Evolutionary conservation across 2,329 filamentous ascomycete species (phyloP).

Genomic region (Penicillium sp.): DNA sequence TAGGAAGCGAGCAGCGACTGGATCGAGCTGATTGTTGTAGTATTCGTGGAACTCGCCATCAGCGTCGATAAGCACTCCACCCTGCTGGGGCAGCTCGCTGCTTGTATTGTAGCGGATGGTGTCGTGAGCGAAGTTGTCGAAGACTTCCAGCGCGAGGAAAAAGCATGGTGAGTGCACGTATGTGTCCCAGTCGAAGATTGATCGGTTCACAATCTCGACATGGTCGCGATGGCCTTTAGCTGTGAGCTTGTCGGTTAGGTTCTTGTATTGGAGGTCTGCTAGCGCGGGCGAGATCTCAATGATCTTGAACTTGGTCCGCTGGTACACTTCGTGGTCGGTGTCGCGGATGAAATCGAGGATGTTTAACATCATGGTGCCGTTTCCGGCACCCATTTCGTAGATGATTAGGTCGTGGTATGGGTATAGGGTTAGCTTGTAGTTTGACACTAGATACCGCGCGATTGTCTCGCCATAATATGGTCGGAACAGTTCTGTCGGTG

Average conservation of each 20-base stretch:
- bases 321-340: slow-evolving; percentile 85
- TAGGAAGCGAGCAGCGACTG: slow-evolving; percentile 75
- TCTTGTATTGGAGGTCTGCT: slow-evolving; percentile 70
- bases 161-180: slow-evolving; percentile 92
- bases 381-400: slow-evolving; percentile 97
- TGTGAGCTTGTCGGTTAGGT: slow-evolving; percentile 63
- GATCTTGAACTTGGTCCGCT: slow-evolving; percentile 86
- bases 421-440: slow-evolving; percentile 91
- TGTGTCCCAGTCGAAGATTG: slow-evolving; percentile 88
- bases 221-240: slow-evolving; percentile 73
- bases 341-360: slow-evolving; percentile 94
- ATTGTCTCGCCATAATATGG: slow-evolving; percentile 97
- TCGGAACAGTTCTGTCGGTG: slow-evolving; percentile 92
- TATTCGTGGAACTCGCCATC: slow-evolving; percentile 93
- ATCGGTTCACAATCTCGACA: slow-evolving; percentile 91
- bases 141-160: slow-evolving; percentile 96
- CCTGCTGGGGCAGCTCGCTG: slow-evolving; percentile 81
- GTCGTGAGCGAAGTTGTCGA: slow-evolving; percentile 98
- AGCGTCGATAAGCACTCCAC: slow-evolving; percentile 77
- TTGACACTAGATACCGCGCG: slow-evolving; percentile 89
- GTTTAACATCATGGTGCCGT: slow-evolving; percentile 96
- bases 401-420: slow-evolving; percentile 96
- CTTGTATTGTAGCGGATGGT: slow-evolving; percentile 80
- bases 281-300: slow-evolving; percentile 89
- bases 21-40: slow-evolving; percentile 76